Base-by-base conservation (phyloP, 345 rosid genomes). In the Excoecaria cochinchinensis region DNA sequence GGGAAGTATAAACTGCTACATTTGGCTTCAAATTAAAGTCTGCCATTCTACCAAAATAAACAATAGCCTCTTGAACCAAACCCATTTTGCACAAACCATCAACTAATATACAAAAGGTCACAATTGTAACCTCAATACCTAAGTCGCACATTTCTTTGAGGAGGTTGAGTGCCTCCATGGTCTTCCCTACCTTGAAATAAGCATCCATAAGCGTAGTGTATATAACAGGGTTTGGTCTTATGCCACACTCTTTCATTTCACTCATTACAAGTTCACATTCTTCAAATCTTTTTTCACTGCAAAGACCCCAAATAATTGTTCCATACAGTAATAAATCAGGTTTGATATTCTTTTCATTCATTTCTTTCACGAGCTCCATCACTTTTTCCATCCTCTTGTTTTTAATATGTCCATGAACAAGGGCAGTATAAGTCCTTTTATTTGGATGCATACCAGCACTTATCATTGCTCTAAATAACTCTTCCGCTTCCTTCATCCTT, bases 41-140 rank as follows among this genome's bases (percentile, higher is more conserved):
- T 48, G 74, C 62, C 82, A 87, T 85, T 80, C 78, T 76, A 64
- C 51, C 60, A 62, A 91, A 89, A 74, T 86, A 86, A 79, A 80
- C 79, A 79, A 78, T 22, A 8, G 93, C 97, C 74, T 82, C 90
- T 46, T 84, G 84, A 52, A 91, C 76, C 72, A 86, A 76, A 79
- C 87, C 86, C 69, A 67, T 78, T 82, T 91, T 91, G 82, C 92
- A 89, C 81, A 89, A 80, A 62, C 97, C 97, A 81, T 91, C 92
- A 76, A 91, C n/a, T 76, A 89, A 82, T 57, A 82, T 90, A 51
- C 92, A 89, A 51, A 85, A 88, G 6, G 97, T 91, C 64, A 89
- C 89, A 79, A 76, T 79, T n/a, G 94, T 91, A 74, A 87, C 83
- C 77, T 88, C 85, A 39, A 86, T 70, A 69, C 81, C 82, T 71